Base-by-base conservation (phyloP, 345 rosid genomes). In the Litchi chinensis region DNA sequence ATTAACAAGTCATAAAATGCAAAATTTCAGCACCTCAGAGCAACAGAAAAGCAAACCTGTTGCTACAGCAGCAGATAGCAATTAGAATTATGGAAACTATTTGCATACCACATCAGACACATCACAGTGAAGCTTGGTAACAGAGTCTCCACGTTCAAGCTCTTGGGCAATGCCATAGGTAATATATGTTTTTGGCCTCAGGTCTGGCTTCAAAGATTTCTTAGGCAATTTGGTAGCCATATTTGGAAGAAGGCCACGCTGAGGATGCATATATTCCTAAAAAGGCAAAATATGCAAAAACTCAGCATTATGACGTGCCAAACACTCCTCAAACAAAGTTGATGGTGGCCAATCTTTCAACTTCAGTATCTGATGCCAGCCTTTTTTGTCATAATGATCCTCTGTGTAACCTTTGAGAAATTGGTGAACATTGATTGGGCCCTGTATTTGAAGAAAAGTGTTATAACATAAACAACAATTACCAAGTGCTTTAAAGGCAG, bases 271-370 rank as follows among this genome's bases (percentile, higher is more conserved):
- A 84, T 92, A 95, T 70, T 88, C 89, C 82, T 89, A 92, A 69
- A 90, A 89, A 10, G 98, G 98, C 82, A 93, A 86, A 83, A 89
- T 84, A 85, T 79, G 71, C 18, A 82, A 46, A 85, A 91, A 90
- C 90, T 95, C 95, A 64, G 77, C 87, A 81, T 85, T 83, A 77
- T 92, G 98, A 32, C 95, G 94, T 2, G 93, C 95, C 82, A 95
- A 65, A 65, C 83, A 82, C 28, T 87, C 89, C 10, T 84, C 83
- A 77, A 95, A 91, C 59, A 76, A 72, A 60, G 82, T 87, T 67
- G 94, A 85, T 67, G 92, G 94, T 28, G 94, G 98, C 98, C 97
- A 93, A 65, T 93, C 98, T 86, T 91, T 92, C 81, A 95, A 83
- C 79, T 93, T 93, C 80, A 91, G 73, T 74, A 90, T 73, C 59